A percentile compares a stretch with the other conserved stretches of the same genome.
Evolutionary conservation across 108 stramenopile genomes (phyloP).

Genomic region (Cyclostephanos tholiformis): DNA sequence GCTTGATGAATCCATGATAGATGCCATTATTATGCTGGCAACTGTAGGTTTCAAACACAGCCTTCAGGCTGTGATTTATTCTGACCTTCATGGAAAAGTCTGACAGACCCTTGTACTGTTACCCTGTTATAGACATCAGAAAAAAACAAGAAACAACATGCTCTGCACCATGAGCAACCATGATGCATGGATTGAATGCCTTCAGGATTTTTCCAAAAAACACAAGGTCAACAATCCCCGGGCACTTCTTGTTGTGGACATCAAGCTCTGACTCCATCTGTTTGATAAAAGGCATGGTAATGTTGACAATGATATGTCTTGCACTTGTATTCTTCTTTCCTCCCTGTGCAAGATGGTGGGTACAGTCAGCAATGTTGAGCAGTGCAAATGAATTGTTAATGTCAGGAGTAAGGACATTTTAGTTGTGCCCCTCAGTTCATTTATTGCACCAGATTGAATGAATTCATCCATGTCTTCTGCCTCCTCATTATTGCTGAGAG

Average conservation of each 20-base stretch:
- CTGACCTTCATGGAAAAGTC: neutral
- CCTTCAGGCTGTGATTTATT: neutral
- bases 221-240: slow-evolving; percentile 14
- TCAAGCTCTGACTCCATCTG: slow-evolving; percentile 4
- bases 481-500: no score
- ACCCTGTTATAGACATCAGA: no score
- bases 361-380: no score
- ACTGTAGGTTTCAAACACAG: slow-evolving; percentile 5
- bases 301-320: no score
- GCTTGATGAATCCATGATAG: slow-evolving; percentile 14
- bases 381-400: slow-evolving; percentile 6
- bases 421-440: no score
- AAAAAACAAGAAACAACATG: slow-evolving; percentile 20
- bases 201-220: slow-evolving; percentile 9
- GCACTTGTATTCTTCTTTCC: no score
- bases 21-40: slow-evolving; percentile 14
- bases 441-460: no score
- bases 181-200: slow-evolving; percentile 1
- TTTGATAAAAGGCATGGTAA: neutral
- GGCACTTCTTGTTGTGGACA: neutral
- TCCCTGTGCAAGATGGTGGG: slow-evolving; percentile 2
- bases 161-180: slow-evolving; percentile 5
- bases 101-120: neutral
- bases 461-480: no score
- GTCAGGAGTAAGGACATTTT: slow-evolving; percentile 10